phyloP scores from a whole-genome alignment of 352 stramenopile genomes.

The Phytophthora boehmeriae region DNA sequence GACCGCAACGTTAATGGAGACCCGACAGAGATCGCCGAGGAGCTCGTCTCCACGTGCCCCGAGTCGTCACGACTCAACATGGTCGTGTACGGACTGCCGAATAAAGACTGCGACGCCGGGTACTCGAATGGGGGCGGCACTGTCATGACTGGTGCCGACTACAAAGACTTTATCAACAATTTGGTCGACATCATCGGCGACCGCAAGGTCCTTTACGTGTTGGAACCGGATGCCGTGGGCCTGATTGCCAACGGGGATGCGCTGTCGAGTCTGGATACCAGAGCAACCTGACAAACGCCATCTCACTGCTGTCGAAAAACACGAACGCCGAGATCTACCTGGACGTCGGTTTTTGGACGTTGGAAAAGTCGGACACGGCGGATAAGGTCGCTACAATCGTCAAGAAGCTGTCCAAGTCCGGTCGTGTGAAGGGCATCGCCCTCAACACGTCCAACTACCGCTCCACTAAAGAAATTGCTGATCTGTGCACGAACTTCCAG shows the following conservation, averaged over 20 bases:
- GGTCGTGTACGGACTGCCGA: slow-evolving; percentile 76
- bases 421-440: slow-evolving; percentile 64
- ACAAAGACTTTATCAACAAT: slow-evolving; percentile 54
- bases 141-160: slow-evolving; percentile 49
- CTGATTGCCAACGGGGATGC: slow-evolving; percentile 45
- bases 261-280: slow-evolving; percentile 53
- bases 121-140: slow-evolving; percentile 46
- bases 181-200: slow-evolving; percentile 46
- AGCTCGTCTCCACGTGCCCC: slow-evolving; percentile 42
- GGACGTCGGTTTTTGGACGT: slow-evolving; percentile 70
- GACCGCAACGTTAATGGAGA: slow-evolving; percentile 48
- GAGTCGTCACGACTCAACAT: slow-evolving; percentile 52
- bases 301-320: slow-evolving; percentile 55
- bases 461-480: slow-evolving; percentile 47
- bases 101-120: slow-evolving; percentile 74
- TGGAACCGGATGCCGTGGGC: slow-evolving; percentile 71
- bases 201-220: slow-evolving; percentile 71
- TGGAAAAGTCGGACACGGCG: slow-evolving; percentile 32
- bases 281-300: slow-evolving; percentile 54
- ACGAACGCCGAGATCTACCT: slow-evolving; percentile 72
- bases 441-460: slow-evolving; percentile 86
- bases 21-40: slow-evolving; percentile 32
- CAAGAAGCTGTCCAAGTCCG: slow-evolving; percentile 43
- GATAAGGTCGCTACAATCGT: slow-evolving; percentile 43
- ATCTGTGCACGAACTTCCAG: slow-evolving; percentile 65